Evolutionary conservation across 2,329 filamentous ascomycete species (phyloP).

Genomic region (Aspergillus intermedius): DNA sequence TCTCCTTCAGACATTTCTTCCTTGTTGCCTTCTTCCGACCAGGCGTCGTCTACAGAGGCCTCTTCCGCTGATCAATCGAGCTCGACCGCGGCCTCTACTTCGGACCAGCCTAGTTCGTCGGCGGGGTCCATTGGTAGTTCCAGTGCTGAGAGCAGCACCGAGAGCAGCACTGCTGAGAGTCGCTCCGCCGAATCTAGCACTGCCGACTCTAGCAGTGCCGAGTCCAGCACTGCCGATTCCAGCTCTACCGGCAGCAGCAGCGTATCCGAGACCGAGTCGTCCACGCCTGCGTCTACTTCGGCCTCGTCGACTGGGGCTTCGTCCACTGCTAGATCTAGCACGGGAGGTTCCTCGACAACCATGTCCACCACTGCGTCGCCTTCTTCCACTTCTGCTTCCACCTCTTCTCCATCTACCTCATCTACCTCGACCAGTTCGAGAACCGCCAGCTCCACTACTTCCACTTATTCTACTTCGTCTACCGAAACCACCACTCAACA

Average conservation of each 20-base stretch:
- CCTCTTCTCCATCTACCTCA: constrained; percentile 11
- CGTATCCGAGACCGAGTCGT: background rate
- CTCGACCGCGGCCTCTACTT: background rate
- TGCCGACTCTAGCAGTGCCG: too few relatives aligned
- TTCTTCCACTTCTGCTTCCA: constrained; percentile 11
- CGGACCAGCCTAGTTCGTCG: background rate
- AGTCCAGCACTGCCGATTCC: background rate
- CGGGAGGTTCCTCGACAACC: constrained; percentile 13
- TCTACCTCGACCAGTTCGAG: constrained; percentile 12
- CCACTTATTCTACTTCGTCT: constrained; percentile 9
- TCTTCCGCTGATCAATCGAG: background rate
- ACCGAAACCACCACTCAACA: constrained; percentile 18
- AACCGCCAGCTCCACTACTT: constrained; percentile 7
- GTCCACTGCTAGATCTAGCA: constrained; percentile 1
- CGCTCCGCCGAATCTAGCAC: too few relatives aligned
- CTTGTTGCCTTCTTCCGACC: background rate
- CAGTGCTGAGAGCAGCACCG: background rate
- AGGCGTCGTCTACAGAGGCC: background rate
- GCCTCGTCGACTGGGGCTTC: constrained; percentile 1
- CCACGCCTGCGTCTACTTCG: constrained; percentile 4
- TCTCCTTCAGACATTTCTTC: constrained; percentile 1
- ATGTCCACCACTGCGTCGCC: constrained; percentile 5
- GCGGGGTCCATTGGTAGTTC: background rate
- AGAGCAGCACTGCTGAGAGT: background rate
- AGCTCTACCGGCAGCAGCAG: background rate